phyloP scores from a whole-genome alignment of 768 basidiomycete species.

The Cyclocybe cylindracea region DNA sequence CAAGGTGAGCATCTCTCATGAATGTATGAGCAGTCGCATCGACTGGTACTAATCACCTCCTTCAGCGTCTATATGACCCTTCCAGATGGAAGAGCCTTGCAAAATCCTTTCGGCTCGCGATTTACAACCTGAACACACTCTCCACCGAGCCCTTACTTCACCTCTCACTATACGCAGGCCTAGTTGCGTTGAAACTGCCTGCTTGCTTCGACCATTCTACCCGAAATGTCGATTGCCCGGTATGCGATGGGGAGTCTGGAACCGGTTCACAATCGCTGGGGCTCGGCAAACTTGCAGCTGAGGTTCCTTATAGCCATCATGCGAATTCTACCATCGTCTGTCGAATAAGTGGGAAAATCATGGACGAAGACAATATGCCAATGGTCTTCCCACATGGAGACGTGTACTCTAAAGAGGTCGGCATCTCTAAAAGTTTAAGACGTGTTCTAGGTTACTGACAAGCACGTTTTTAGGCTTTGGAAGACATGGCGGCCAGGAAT shows the following conservation, averaged over 20 bases:
- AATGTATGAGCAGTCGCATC: neutral
- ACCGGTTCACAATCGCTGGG: slow-evolving; percentile 42
- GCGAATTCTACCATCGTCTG: slow-evolving; percentile 96
- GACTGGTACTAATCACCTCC: slow-evolving; percentile 1
- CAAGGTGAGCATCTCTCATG: slow-evolving; percentile 50
- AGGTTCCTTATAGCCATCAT: slow-evolving; percentile 93
- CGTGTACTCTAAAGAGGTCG: slow-evolving; percentile 91
- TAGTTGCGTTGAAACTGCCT: slow-evolving; percentile 88
- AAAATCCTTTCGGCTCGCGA: slow-evolving; percentile 79
- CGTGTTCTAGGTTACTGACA: slow-evolving; percentile 14
- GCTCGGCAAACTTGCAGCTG: slow-evolving; percentile 73
- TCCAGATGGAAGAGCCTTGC: slow-evolving; percentile 77
- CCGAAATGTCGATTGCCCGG: slow-evolving; percentile 87
- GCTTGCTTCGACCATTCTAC: slow-evolving; percentile 68
- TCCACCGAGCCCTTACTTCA: slow-evolving; percentile 87
- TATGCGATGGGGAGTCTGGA: slow-evolving; percentile 69
- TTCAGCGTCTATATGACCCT: slow-evolving; percentile 80
- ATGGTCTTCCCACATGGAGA: slow-evolving; percentile 89
- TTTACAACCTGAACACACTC: slow-evolving; percentile 85
- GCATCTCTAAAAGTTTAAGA: slow-evolving; percentile 21
- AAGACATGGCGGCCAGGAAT: slow-evolving; percentile 84
- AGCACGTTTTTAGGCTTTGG: slow-evolving; percentile 60
- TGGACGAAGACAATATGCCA: slow-evolving; percentile 93
- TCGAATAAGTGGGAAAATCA: slow-evolving; percentile 85
- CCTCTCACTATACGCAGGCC: slow-evolving; percentile 87